Conservation (phyloP, 768 basidiomycete genomes). For the Lactifluus pinguis region DNA sequence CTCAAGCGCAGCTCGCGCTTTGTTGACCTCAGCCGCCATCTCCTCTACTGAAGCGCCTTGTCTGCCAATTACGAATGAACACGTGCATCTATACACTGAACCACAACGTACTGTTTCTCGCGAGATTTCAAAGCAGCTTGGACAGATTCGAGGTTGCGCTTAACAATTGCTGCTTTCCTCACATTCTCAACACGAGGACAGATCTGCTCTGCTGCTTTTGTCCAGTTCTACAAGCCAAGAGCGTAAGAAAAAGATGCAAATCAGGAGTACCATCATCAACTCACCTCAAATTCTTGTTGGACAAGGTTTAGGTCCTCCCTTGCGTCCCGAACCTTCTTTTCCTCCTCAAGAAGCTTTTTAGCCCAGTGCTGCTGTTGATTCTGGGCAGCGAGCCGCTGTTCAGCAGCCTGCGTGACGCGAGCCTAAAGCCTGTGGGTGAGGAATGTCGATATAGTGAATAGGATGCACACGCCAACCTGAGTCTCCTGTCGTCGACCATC, state of each 20-base stretch:
- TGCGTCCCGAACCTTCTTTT: conserved; percentile 34
- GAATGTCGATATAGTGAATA: conserved; percentile 2
- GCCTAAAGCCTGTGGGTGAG: conserved; percentile 28
- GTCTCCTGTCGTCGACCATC: conserved; percentile 35
- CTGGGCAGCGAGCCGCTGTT: conserved; percentile 42
- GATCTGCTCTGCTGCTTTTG: conserved; percentile 49
- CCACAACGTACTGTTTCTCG: conserved; percentile 43
- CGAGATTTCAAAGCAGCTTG: conserved; percentile 57
- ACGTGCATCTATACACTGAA: not conserved
- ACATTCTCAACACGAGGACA: conserved; percentile 50
- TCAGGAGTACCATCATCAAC: conserved; percentile 18
- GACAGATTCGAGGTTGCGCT: conserved; percentile 54
- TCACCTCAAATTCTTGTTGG: conserved; percentile 54
- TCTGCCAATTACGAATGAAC: conserved; percentile 28
- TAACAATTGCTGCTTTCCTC: conserved; percentile 45
- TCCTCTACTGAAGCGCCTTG: conserved; percentile 74
- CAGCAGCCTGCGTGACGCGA: conserved; percentile 41
- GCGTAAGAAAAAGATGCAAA: not conserved
- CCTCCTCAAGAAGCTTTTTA: conserved; percentile 44
- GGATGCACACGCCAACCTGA: conserved; percentile 32
- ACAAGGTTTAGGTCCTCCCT: conserved; percentile 42
- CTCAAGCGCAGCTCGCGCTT: conserved; percentile 48
- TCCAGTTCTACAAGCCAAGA: conserved; percentile 43
- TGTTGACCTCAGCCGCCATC: conserved; percentile 62
- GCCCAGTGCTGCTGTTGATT: conserved; percentile 38